Evolutionary conservation across 495 filamentous ascomycete species (phyloP).

Genomic region (Daldinia loculata): DNA sequence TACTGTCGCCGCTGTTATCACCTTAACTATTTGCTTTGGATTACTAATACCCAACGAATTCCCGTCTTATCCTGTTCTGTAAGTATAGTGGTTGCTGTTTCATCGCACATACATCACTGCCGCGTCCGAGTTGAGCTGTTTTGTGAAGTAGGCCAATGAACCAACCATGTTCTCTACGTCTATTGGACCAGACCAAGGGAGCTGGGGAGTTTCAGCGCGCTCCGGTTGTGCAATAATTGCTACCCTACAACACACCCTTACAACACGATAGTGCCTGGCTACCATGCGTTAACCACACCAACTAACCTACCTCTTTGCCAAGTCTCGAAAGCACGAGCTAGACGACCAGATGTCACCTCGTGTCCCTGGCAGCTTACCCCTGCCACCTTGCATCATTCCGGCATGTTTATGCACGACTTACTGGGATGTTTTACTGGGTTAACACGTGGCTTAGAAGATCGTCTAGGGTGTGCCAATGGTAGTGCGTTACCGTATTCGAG

Average conservation of each 20-base stretch:
- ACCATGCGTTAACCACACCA: background rate
- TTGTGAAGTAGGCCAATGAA: background rate
- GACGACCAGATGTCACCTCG: too few relatives aligned
- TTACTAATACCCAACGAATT: background rate
- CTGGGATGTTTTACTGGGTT: background rate
- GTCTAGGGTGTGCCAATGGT: background rate
- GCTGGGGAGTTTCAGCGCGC: background rate
- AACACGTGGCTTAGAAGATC: background rate
- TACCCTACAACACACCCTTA: too few relatives aligned
- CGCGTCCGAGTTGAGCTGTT: background rate
- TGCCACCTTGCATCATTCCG: background rate
- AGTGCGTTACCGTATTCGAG: background rate
- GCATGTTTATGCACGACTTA: background rate
- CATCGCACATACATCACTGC: background rate
- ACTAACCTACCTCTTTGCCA: background rate
- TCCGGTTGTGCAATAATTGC: background rate
- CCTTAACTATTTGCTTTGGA: background rate
- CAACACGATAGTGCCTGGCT: background rate
- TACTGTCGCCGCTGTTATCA: background rate
- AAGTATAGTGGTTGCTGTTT: background rate
- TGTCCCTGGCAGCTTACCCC: constrained; percentile 1
- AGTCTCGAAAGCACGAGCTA: background rate
- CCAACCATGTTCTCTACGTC: background rate
- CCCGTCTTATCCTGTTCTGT: background rate
- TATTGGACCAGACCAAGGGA: background rate